phyloP scores from a whole-genome alignment of 2,329 filamentous ascomycete species.

The Rhynchosporium secalis region DNA sequence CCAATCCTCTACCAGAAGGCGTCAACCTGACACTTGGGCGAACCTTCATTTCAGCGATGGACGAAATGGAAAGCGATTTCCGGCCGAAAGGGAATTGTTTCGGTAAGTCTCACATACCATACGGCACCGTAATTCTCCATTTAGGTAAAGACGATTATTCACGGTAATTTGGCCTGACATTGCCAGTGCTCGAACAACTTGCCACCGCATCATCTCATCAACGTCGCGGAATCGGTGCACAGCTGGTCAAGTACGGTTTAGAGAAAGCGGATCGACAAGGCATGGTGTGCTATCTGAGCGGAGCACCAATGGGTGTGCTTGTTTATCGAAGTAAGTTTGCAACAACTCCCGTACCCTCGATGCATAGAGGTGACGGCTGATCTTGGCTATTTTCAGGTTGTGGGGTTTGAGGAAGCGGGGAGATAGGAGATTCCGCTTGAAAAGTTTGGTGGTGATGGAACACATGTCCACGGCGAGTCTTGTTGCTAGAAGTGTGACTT shows the following conservation, averaged over 20 bases:
- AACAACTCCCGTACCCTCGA: not conserved
- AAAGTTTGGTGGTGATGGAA: constrained; percentile 11
- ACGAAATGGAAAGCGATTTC: constrained; percentile 10
- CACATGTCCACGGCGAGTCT: constrained; percentile 8
- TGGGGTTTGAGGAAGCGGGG: constrained; percentile 15
- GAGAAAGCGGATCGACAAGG: constrained; percentile 6
- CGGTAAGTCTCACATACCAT: not conserved
- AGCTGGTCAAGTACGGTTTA: constrained; percentile 7
- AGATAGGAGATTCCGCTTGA: constrained; percentile 12
- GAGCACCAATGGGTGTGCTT: not conserved
- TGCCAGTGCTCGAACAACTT: constrained; percentile 3
- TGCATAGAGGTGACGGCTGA: not conserved
- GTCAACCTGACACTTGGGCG: not conserved
- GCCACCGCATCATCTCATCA: not conserved
- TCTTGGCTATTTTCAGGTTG: not conserved
- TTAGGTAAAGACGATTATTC: too few relatives aligned
- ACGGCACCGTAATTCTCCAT: not conserved
- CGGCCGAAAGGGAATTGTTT: constrained; percentile 8
- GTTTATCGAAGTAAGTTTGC: constrained; percentile 8
- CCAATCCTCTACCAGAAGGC: constrained; percentile 7
- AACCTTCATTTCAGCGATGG: not conserved
- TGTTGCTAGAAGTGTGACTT: too few relatives aligned
- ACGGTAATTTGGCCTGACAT: too few relatives aligned
- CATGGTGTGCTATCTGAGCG: constrained; percentile 9
- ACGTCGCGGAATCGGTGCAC: constrained; percentile 8